These are phyloP conservation scores for Sclerotinia nivalis DNA, from an alignment of 2,329 filamentous ascomycete species.

Conservation along the genomic window DNA sequence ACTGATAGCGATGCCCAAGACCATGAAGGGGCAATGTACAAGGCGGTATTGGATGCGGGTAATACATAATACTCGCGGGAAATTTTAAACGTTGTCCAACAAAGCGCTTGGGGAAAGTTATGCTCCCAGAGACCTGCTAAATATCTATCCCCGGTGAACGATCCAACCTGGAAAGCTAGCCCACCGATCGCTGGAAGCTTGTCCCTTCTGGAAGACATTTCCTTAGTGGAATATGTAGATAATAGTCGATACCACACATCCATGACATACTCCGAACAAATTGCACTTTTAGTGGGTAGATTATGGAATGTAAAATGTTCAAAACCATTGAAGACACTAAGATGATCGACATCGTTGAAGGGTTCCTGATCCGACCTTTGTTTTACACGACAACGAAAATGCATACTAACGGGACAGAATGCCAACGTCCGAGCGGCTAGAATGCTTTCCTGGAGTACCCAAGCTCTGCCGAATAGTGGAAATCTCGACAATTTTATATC, in stretches of 20 bases:
- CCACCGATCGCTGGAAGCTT: slow-evolving; percentile 5
- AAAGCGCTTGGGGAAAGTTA: background rate
- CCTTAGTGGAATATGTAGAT: background rate
- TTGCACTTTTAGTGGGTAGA: background rate
- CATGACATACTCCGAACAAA: background rate
- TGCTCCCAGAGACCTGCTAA: slow-evolving; percentile 7
- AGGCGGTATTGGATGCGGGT: background rate
- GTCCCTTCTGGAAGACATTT: background rate
- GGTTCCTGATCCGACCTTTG: slow-evolving; percentile 1
- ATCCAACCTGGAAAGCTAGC: background rate
- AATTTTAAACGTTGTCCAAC: background rate
- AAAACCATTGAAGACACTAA: background rate
- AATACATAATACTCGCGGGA: too few species aligned
- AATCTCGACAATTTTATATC: background rate
- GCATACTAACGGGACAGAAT: background rate
- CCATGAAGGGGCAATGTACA: background rate
- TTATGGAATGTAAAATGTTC: background rate
- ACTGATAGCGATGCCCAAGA: background rate
- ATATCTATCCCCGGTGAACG: background rate
- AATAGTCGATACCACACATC: background rate
- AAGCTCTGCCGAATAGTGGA: background rate
- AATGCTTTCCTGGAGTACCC: slow-evolving; percentile 13
- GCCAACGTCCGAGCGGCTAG: background rate
- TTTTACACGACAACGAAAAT: background rate
- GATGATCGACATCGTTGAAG: background rate